Evolutionary conservation across 2,329 filamentous ascomycete genomes (phyloP), one percentile per base, ranked within the genome.

Genomic region (Raffaelea albimanens): DNA sequence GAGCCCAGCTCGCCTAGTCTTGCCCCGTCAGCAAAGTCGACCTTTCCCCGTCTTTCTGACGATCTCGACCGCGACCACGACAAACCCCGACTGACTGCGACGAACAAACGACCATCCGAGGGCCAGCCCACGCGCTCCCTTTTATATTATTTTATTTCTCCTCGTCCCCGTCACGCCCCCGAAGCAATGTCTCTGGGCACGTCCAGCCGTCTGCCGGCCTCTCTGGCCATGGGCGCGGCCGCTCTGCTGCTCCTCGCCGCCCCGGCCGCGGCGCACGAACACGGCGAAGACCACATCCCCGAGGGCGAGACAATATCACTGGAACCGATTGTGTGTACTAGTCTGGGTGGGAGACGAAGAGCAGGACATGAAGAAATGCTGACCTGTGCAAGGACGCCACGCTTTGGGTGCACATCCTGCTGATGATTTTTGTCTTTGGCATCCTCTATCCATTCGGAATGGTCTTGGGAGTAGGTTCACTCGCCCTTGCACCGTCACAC

Each of bases 391-490:
- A 82, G 77, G 93, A 97, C 64, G 76, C 82, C 39, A 87, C 82
- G 58, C 67, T 98, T 78, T 98, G 93, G 93, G 75, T 84, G 56
- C 93, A 98, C 67, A 97, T 98, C 59, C 75, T 95, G 51, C 66
- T 95, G 41, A 90, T 95, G 74, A 84, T 82, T 63, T 61, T 93
- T 50, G 81, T 89, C 49, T 97, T 94, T 72, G 93, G 93, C 52
- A 74, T 98, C 56, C 78, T 97, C 50, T 97, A 95, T 60, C 93
- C 93, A 11, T 75, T 87, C 16, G 93, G 93, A 57, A 97, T 98
- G 91, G 89, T 97, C 39, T 72, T 96, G 18, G 91, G 91, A 50
- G 87, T 93, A 78, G 58, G 83, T 69, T 2, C 4, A n/a, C 21
- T 22, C 33, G 7, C 25, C 25, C 25, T 13, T 29, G 7, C 25